Evolutionary conservation across 805 yeast genomes (phyloP), one percentile per base, ranked within the genome.

Genomic region (Cyberlindnera xishuangbannaensis): DNA sequence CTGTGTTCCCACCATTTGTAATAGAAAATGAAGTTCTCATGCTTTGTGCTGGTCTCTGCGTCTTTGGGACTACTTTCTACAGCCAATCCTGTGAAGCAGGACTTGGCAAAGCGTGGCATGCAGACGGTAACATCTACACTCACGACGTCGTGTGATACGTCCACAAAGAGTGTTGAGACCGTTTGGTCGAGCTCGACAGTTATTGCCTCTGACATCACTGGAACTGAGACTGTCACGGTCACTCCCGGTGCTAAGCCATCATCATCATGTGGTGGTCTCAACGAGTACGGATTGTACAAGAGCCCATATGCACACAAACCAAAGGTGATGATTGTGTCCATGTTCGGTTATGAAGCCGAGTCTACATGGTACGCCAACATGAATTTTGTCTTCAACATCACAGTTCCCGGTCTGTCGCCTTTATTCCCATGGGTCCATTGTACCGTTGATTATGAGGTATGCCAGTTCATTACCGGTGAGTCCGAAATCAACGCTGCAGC

Each of bases 401-500:
- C 41, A 27, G 41, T 37, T n/a, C 41, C 41, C 15, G 41, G 41
- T 8, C 21, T 37, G 10, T 37, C 42, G 8, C 42, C 42, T 20
- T 15, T 39, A n/a, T 39, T 31, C 36, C 42, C 42, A 25, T 39
- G 39, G 39, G 34, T 39, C 32, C 42, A 39, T 31, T 39, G 42
- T 34, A 34, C 38, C 7, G 33, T 14, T 4, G 30, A 39, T 31
- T 34, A 34, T 31, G 33, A 31, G 11, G 39, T 39, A 13, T 39
- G 42, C 22, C 42, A 34, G 25, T 39, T 39, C 39, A 39, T 39
- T 32, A 39, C 42, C 19, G 42, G 42, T 18, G 42, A 39, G 32
- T 31, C 36, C 18, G 42, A 39, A 32, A 39, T 39, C 31, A 39
- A 39, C 30, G 42, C 42, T 13, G 42, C 39, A 19, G 39, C 42